Conservation (phyloP, 768 basidiomycete species). For the Trametes gibbosa region DNA sequence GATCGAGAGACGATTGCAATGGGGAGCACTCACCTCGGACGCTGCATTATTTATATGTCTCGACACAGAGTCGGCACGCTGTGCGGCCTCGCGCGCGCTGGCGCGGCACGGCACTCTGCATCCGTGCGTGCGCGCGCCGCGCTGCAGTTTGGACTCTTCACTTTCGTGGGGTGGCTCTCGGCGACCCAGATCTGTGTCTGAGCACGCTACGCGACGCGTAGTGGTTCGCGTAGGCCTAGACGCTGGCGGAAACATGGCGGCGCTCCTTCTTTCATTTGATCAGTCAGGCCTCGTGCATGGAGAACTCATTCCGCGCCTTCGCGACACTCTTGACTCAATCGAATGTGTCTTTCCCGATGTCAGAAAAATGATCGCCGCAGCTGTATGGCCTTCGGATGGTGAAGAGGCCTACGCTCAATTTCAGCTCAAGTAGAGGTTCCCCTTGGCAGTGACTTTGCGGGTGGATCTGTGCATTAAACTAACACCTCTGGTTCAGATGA, state of each 20-base stretch:
- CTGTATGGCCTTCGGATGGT: background rate
- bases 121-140: background rate
- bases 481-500: no score
- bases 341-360: background rate
- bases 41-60: constrained; percentile 1
- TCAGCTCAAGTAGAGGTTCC: no score
- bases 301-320: background rate
- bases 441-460: no score
- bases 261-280: constrained; percentile 6
- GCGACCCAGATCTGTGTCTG: background rate
- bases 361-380: background rate
- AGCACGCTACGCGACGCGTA: constrained; percentile 8
- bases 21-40: background rate
- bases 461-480: no score
- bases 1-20: constrained; percentile 9
- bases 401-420: no score
- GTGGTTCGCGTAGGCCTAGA: background rate
- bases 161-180: background rate
- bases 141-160: background rate
- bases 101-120: background rate
- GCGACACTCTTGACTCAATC: background rate
- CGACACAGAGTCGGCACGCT: background rate
- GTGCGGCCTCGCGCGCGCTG: background rate
- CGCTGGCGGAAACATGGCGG: background rate
- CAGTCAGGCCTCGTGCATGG: constrained; percentile 2